A percentile compares a stretch with the other conserved stretches of the same genome.
These are phyloP conservation scores for Claviceps citrina DNA, from an alignment of 2,329 filamentous ascomycete genomes.

Conservation along the genomic window DNA sequence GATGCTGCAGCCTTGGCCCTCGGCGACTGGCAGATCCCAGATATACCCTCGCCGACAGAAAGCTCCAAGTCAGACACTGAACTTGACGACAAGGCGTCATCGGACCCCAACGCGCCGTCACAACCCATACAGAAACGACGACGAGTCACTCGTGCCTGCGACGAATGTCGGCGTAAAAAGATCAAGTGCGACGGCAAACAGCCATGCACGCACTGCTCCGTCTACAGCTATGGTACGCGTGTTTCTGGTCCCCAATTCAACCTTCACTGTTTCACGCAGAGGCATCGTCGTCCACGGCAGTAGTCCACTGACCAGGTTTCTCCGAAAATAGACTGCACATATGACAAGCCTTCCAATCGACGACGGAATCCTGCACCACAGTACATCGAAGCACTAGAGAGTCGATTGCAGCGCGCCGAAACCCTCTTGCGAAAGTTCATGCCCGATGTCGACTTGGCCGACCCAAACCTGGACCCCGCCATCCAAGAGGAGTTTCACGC, in stretches of 20 bases:
- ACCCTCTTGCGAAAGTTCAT: conserved; percentile 62
- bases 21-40: conserved; percentile 21
- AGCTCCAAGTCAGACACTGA: conserved; percentile 29
- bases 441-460: conserved; percentile 71
- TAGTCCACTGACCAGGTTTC: too few species aligned
- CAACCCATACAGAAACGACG: conserved; percentile 59
- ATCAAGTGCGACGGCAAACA: conserved; percentile 81
- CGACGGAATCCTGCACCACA: conserved; percentile 81
- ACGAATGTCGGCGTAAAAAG: conserved; percentile 72
- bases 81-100: conserved; percentile 20
- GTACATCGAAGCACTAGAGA: conserved; percentile 82
- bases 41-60: conserved; percentile 25
- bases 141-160: conserved; percentile 66
- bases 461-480: conserved; percentile 65
- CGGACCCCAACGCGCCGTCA: conserved; percentile 21
- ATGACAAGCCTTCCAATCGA: conserved; percentile 86
- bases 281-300: too few species aligned
- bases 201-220: conserved; percentile 87
- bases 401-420: conserved; percentile 68
- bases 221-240: conserved; percentile 85
- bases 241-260: neutral
- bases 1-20: conserved; percentile 22
- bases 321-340: conserved; percentile 62
- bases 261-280: too few species aligned
- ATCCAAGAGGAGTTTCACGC: conserved; percentile 54